Conservation (phyloP, 2,329 filamentous ascomycete genomes). For the Nigrospora sphaerica region DNA sequence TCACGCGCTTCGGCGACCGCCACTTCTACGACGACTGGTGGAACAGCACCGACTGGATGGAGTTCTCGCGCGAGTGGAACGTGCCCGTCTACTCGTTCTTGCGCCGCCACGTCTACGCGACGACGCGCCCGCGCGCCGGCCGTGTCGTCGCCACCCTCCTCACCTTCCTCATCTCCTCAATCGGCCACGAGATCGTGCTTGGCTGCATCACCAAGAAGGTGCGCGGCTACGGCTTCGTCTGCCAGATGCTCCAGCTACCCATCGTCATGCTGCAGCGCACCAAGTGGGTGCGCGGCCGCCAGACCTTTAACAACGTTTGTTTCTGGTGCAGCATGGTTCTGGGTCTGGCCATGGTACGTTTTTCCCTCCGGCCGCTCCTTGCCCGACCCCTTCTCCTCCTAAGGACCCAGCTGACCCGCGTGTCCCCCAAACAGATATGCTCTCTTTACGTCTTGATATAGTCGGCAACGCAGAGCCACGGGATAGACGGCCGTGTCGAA, state of each 20-base stretch:
- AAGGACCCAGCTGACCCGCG: too few relatives aligned
- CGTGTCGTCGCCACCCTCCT: slow-evolving; percentile 73
- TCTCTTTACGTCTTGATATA: slow-evolving; percentile 52
- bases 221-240: slow-evolving; percentile 84
- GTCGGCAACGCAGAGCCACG: background rate
- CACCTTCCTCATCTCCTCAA: slow-evolving; percentile 83
- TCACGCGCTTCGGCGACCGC: slow-evolving; percentile 86
- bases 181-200: slow-evolving; percentile 94
- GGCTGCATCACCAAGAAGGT: slow-evolving; percentile 97
- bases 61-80: slow-evolving; percentile 96
- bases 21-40: slow-evolving; percentile 83
- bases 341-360: slow-evolving; percentile 69
- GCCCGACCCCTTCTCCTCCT: background rate
- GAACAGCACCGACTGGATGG: slow-evolving; percentile 83
- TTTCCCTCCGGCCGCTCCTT: background rate
- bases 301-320: slow-evolving; percentile 78
- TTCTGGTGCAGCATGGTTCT: slow-evolving; percentile 93
- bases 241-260: slow-evolving; percentile 94
- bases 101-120: slow-evolving; percentile 86
- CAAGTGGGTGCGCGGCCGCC: slow-evolving; percentile 63
- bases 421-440: slow-evolving; percentile 37
- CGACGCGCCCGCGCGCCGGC: slow-evolving; percentile 69
- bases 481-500: too few relatives aligned
- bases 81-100: slow-evolving; percentile 96
- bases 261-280: slow-evolving; percentile 89